Percentiles rank a stretch among this genome's conserved stretches.
Conservation (phyloP, 1,139 yeast species). For the Blastobotrys capitulatus region DNA sequence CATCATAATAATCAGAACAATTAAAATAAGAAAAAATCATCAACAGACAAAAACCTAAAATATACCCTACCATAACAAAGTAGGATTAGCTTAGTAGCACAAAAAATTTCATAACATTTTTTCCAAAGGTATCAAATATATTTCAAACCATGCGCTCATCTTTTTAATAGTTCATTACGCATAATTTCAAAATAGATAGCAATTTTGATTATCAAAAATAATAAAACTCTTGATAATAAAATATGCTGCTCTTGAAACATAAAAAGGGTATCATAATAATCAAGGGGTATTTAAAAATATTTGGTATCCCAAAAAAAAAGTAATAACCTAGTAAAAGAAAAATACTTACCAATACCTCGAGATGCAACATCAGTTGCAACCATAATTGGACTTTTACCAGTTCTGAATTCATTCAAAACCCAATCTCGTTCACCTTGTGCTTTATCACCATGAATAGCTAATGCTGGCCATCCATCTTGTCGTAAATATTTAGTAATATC, state of each 20-base stretch:
- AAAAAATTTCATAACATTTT: background rate
- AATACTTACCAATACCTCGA: conserved; percentile 96
- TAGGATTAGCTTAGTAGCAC: no score
- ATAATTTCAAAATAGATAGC: no score
- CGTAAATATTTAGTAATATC: conserved; percentile 88
- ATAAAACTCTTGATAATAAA: no score
- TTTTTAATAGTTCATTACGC: no score
- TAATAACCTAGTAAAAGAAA: no score
- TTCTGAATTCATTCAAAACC: conserved; percentile 89
- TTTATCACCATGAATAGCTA: conserved; percentile 98
- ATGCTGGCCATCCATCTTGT: conserved; percentile 98
- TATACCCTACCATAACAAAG: no score
- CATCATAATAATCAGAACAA: no score
- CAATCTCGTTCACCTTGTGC: conserved; percentile 98
- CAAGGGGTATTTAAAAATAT: conserved; percentile 4
- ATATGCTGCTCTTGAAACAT: background rate
- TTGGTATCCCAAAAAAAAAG: background rate
- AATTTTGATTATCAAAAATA: no score
- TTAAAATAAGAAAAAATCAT: no score
- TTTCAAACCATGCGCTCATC: no score
- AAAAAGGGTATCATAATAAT: background rate
- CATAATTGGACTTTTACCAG: conserved; percentile 93
- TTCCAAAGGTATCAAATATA: conserved; percentile 1
- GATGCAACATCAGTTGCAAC: conserved; percentile 99
- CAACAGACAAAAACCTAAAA: no score